Base-by-base conservation (phyloP, 768 basidiomycete genomes). In the Russula brevipes region DNA sequence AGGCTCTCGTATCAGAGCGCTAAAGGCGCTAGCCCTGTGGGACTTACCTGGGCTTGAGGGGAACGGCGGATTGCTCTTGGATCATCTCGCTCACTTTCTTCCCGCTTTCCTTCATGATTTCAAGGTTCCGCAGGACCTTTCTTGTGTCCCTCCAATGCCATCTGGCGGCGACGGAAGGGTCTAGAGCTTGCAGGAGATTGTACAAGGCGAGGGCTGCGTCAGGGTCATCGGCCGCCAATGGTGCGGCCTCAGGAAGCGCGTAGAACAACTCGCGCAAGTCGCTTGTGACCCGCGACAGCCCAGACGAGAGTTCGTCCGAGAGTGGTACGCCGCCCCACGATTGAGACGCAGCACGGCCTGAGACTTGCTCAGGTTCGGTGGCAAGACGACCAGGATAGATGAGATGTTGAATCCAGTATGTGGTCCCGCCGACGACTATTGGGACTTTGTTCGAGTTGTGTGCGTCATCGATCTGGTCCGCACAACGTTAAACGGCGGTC, bases 131-230 rank as follows among this genome's bases (percentile, higher is more conserved):
- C 11, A 91, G 73, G 6, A 98, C 90, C 74, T 98, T 99, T 38
- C 96, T 80, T 0, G 92, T 87, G 69, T 99, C 97, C 66, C 80
- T 82, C 96, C 96, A 98, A 72, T 99, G 97, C 96, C 96, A 98
- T 65, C 94, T 79, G 36, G 79, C 79, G 0, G 89, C 91, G 50
- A 93, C 84, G 0, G 71, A 68, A 0, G 85, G 85, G 69, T 98
- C 97, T 5, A 98, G 78, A 4, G 76, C 71, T 9, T 75, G 73
- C 19, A 99, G 76, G 12, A 98, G 77, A 10, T 72, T 75, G 70
- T 94, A 82, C 17, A 97, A 74, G n/a, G 78, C 72, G 54, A 88
- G 79, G 1, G 89, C 85, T 8, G 74, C 74, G 10, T 82, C 79
- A 1, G 84, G 84, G 64, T 86, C 76, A 1, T 73, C 72, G 51